Evolutionary conservation across 2,329 filamentous ascomycete species (phyloP), one percentile per base, ranked within the genome.

Genomic region (Calonectria pseudoturangicola): DNA sequence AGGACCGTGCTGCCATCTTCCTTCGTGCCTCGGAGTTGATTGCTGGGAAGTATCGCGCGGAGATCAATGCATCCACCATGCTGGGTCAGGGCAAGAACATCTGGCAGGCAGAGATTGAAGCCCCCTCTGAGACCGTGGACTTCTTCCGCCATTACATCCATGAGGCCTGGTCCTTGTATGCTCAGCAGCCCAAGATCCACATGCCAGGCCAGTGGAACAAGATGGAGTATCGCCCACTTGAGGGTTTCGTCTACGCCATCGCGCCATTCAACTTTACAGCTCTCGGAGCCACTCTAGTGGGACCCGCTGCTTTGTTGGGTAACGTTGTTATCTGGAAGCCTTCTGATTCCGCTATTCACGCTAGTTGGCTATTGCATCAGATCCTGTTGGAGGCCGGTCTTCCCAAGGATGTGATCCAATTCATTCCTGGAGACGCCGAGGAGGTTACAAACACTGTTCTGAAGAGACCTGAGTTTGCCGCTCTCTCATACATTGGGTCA

Each of bases 281-380:
- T 0, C 79, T 86, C 21, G 85, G 82, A 13, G 85, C 79, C 3
- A 85, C 80, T 54, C 77, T 86, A 2, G 75, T 85, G 12, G 81
- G 79, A 4, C 81, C 77, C 0, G 83, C 85, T 16, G 81, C 82
- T 0, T 64, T 86, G 0, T 71, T 86, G 68, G 85, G 85, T 2
- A 86, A 86, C 36, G 84, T 86, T 0, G 83, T 86, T 0, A 36
- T 86, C 27, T 86, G 85, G 85, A 86, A 86, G 75, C 85, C 85
- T 10, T 83, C 83, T 1, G 81, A 81, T 1, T 79, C 75, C 5
- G 77, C 77, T 15, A 77, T 85, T 13, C 81, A 84, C 56, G 67
- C 84, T 15, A 85, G 82, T 16, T 79, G 77, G 47, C 75, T 86
- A 2, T 58, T 86, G 0, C 76, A 86, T 64, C 79, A 85, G 70